These are phyloP conservation scores for Austroboletus niveus DNA, from an alignment of 1,284 basidiomycete genomes.

Conservation along the genomic window DNA sequence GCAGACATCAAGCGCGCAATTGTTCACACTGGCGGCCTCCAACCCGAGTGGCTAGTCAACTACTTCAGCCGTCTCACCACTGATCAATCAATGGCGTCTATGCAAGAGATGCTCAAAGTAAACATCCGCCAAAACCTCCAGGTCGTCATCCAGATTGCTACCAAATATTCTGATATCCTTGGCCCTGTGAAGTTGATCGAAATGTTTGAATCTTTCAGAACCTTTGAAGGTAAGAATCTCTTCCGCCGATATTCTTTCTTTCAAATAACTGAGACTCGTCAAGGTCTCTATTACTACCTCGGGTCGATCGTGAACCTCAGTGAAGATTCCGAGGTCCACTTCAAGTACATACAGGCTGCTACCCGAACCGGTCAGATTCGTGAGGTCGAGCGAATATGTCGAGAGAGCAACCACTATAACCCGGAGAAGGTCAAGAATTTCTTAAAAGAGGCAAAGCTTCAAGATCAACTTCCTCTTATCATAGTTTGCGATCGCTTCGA, in stretches of 20 bases:
- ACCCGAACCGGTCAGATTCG: constrained; percentile 98
- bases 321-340: constrained; percentile 96
- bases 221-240: constrained; percentile 71
- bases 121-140: constrained; percentile 99
- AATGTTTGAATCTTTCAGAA: constrained; percentile 99
- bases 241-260: not conserved
- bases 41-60: constrained; percentile 95
- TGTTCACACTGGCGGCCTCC: constrained; percentile 88
- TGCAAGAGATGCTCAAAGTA: constrained; percentile 96
- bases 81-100: constrained; percentile 96
- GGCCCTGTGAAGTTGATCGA: constrained; percentile 98
- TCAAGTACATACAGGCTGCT: constrained; percentile 99
- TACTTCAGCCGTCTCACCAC: constrained; percentile 98
- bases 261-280: constrained; percentile 3
- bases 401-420: constrained; percentile 97
- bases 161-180: constrained; percentile 98
- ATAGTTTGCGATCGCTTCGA: constrained; percentile 99
- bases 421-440: constrained; percentile 99
- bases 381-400: constrained; percentile 97
- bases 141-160: constrained; percentile 96
- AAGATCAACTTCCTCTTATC: constrained; percentile 97
- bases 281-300: constrained; percentile 96
- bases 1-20: constrained; percentile 98
- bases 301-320: constrained; percentile 97
- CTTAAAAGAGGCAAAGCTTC: constrained; percentile 96